phyloP scores from a whole-genome alignment of 805 yeast species.

The Yamadazyma akitaensis region DNA sequence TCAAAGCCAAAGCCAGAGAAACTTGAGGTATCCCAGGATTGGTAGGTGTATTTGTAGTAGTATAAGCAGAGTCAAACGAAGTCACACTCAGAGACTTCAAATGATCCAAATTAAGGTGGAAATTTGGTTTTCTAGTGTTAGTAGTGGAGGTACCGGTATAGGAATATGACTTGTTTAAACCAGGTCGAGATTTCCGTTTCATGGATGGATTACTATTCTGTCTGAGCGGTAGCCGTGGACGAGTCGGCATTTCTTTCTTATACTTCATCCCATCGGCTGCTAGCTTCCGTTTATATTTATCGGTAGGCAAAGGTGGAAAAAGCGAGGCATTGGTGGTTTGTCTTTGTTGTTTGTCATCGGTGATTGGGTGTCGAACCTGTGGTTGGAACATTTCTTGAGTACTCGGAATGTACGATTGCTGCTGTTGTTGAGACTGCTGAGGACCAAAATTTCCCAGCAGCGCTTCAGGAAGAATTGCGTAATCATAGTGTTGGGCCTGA shows the following conservation, averaged over 20 bases:
- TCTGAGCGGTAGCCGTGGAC: slow-evolving; percentile 14
- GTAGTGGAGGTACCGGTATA: slow-evolving; percentile 4
- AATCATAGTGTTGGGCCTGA: slow-evolving; percentile 1
- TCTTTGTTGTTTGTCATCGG: not conserved
- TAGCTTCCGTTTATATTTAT: slow-evolving; percentile 5
- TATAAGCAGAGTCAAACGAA: slow-evolving; percentile 2
- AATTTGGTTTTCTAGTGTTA: slow-evolving; percentile 12
- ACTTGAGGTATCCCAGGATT: not conserved
- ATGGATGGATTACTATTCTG: slow-evolving; percentile 13
- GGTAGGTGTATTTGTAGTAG: not conserved
- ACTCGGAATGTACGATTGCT: not conserved
- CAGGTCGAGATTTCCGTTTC: slow-evolving; percentile 12
- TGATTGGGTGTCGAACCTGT: not conserved
- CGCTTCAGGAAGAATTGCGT: slow-evolving; percentile 1
- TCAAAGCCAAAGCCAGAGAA: slow-evolving; percentile 6
- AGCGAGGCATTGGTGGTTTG: not conserved
- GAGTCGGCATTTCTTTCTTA: slow-evolving; percentile 6
- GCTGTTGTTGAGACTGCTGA: not conserved
- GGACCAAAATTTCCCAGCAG: not conserved
- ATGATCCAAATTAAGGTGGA: slow-evolving; percentile 12
- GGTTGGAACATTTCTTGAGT: not conserved
- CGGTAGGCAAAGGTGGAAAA: not conserved
- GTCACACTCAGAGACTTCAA: slow-evolving; percentile 3
- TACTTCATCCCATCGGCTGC: slow-evolving; percentile 2
- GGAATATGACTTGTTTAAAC: slow-evolving; percentile 11